Percentiles rank a stretch among this genome's conserved stretches.
Conservation (phyloP, 148 eudicot species). For the Dysphania ambrosioides region DNA sequence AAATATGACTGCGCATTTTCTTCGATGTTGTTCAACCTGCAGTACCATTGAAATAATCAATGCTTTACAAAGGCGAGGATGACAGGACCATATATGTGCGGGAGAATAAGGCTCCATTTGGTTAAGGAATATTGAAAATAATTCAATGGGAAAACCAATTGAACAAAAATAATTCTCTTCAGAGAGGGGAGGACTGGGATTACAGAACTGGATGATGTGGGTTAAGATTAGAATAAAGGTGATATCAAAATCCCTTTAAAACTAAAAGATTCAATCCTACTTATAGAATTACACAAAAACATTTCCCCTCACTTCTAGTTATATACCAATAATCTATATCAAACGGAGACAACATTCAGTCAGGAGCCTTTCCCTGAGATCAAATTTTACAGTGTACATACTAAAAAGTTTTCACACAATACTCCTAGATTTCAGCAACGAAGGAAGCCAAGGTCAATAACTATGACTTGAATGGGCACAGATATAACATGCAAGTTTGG, state of each 20-base stretch:
- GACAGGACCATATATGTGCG: not conserved
- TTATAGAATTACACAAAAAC: too few species aligned
- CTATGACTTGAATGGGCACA: not conserved
- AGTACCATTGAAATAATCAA: constrained; percentile 5
- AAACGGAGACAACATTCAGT: not conserved
- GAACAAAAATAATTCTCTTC: not conserved
- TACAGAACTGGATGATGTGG: not conserved
- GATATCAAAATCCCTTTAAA: not conserved
- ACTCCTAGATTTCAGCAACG: not conserved
- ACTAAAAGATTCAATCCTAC: not conserved
- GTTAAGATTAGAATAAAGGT: not conserved
- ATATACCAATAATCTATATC: not conserved
- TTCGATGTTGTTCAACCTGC: constrained; percentile 77
- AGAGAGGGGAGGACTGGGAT: not conserved
- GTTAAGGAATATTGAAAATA: not conserved
- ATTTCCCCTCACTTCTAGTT: not conserved
- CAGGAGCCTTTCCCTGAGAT: not conserved
- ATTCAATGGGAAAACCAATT: not conserved
- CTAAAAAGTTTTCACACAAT: not conserved
- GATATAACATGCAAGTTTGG: constrained; percentile 6
- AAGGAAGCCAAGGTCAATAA: not conserved
- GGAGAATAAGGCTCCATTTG: not conserved
- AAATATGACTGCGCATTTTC: constrained; percentile 74
- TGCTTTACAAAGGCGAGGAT: not conserved
- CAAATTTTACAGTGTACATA: not conserved